Evolutionary conservation across 106 monocot genomes (phyloP).

Genomic region (Alisma plantagoaquatica): DNA sequence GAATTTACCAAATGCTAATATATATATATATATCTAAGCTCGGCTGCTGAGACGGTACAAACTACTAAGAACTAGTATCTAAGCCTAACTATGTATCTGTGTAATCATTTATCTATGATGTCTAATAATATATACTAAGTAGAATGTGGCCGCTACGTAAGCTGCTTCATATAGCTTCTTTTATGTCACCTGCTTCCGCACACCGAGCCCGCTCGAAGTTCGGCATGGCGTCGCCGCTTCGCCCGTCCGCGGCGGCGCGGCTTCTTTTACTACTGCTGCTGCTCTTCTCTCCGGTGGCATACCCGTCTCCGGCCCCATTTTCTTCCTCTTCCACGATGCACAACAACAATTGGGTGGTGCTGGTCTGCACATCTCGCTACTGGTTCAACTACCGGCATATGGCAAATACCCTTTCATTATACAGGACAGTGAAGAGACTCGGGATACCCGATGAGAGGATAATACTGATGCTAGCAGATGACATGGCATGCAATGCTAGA

Average conservation of each 20-base stretch:
- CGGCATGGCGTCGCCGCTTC: slow-evolving; percentile 3
- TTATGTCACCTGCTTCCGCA: too few species aligned
- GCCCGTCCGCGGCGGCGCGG: background rate
- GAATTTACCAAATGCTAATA: too few species aligned
- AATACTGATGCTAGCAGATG: slow-evolving; percentile 98
- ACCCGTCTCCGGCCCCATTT: background rate
- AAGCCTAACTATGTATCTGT: too few species aligned
- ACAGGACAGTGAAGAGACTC: slow-evolving; percentile 92
- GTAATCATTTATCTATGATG: too few species aligned
- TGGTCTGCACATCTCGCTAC: slow-evolving; percentile 94
- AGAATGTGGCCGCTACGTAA: too few species aligned
- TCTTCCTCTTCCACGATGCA: slow-evolving; percentile 40
- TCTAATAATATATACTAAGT: too few species aligned
- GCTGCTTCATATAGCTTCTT: too few species aligned
- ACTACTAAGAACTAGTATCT: too few species aligned
- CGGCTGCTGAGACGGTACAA: too few species aligned
- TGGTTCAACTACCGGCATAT: slow-evolving; percentile 99
- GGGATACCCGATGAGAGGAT: slow-evolving; percentile 98
- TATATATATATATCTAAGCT: too few species aligned
- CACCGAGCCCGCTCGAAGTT: too few species aligned
- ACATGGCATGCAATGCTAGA: slow-evolving; percentile 96
- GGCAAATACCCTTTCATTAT: slow-evolving; percentile 91
- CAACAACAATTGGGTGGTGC: slow-evolving; percentile 94
- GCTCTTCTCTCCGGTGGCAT: background rate
- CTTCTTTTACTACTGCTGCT: background rate